Conservation (phyloP, 345 rosid species). For the Brassica incana region DNA sequence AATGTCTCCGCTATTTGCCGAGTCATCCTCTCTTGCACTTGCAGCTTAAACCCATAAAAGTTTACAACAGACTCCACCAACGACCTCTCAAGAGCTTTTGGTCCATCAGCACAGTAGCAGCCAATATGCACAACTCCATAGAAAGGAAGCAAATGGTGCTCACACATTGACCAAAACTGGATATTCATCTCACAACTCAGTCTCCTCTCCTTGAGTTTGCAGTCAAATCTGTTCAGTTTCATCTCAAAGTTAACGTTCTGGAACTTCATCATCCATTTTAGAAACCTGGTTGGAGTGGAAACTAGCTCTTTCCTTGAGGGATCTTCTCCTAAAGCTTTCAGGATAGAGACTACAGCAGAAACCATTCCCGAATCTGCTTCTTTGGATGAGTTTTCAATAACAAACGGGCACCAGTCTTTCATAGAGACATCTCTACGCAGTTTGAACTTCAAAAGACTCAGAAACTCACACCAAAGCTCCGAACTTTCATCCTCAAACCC, state of each 20-base stretch:
- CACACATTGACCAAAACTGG: slow-evolving; percentile 79
- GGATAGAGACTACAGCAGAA: slow-evolving; percentile 60
- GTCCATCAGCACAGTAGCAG: slow-evolving; percentile 52
- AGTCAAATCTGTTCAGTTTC: slow-evolving; percentile 51
- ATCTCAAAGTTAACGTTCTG: slow-evolving; percentile 55
- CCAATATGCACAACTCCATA: slow-evolving; percentile 82
- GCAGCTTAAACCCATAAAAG: slow-evolving; percentile 82
- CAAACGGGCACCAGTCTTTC: slow-evolving; percentile 61
- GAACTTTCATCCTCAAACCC: slow-evolving; percentile 56
- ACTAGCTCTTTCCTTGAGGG: slow-evolving; percentile 72
- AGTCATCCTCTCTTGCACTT: slow-evolving; percentile 86
- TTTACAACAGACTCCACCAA: slow-evolving; percentile 67
- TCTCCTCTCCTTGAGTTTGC: slow-evolving; percentile 31
- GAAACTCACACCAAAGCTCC: slow-evolving; percentile 63
- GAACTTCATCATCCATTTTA: slow-evolving; percentile 77
- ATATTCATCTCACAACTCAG: slow-evolving; percentile 58
- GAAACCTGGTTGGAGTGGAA: slow-evolving; percentile 61
- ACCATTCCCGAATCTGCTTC: slow-evolving; percentile 49
- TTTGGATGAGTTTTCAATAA: slow-evolving; percentile 37
- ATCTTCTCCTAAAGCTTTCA: slow-evolving; percentile 71
- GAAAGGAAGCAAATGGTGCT: slow-evolving; percentile 92
- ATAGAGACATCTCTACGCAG: slow-evolving; percentile 28
- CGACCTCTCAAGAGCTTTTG: slow-evolving; percentile 46
- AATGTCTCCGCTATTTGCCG: slow-evolving; percentile 74
- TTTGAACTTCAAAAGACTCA: slow-evolving; percentile 55